Base-by-base conservation (phyloP, 1,284 basidiomycete species). In the Sporisorium reilianum region DNA sequence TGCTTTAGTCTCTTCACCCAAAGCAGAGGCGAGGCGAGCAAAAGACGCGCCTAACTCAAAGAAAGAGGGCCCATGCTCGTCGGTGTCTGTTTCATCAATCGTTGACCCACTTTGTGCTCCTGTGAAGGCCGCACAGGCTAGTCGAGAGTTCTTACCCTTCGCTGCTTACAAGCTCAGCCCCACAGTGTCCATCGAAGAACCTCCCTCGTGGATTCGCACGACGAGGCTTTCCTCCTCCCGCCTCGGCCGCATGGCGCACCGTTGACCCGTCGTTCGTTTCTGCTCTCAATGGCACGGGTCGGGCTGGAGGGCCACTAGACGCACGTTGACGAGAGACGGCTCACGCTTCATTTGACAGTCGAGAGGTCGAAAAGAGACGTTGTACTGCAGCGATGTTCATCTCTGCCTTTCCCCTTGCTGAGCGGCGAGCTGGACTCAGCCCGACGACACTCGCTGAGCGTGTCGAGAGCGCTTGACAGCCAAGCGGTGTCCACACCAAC, bases 31-130 rank as follows among this genome's bases (percentile, higher is more conserved):
- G n/a, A n/a, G n/a, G n/a, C n/a, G n/a, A n/a, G n/a, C n/a, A n/a
- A n/a, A n/a, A n/a, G n/a, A 28, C 26, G 26, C 42, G 45, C 25
- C 23, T 28, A n/a, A 1, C 22, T 46, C 20, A 44, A 14, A 38
- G 36, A 25, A 44, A 25, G 22, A 25, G 23, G 45, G 45, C 45
- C 45, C 45, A 46, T 46, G 26, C 45, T 46, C 45, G 5, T 14
- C 45, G 23, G 45, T 28, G 45, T 23, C 23, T 18, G 14, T 16
- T 45, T 25, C 28, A 26, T 46, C 45, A 28, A 14, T 25, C 10
- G 8, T 46, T 26, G 22, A 28, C 23, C 25, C 45, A 26, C 45
- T 46, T 28, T n/a, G 25, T 4, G 2, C 10, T n/a, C 4, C 11
- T 3, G n/a, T n/a, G n/a, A 5, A 38, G 14, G 18, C 36, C 8